phyloP scores from a whole-genome alignment of 2,329 filamentous ascomycete genomes.

The Zarea fungicola region DNA sequence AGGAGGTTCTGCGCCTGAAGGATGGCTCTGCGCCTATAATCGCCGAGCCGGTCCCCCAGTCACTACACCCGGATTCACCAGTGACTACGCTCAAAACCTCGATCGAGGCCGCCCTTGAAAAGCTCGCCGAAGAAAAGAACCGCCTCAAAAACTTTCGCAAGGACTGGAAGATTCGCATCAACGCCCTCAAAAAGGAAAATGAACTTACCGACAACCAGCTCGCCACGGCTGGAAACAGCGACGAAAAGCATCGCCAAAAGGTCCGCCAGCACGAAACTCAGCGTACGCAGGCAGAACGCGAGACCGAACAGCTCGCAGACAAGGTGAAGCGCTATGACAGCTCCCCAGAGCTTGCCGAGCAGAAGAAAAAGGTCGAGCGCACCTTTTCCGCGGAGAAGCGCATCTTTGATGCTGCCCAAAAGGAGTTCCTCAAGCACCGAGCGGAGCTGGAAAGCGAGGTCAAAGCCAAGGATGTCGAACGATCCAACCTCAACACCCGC shows the following conservation, averaged over 20 bases:
- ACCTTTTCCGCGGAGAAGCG: conserved; percentile 51
- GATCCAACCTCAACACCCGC: conserved; percentile 58
- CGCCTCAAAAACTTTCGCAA: conserved; percentile 66
- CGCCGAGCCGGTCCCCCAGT: conserved; percentile 49
- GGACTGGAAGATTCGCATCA: conserved; percentile 67
- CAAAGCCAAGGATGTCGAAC: conserved; percentile 59
- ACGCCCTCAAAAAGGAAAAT: conserved; percentile 66
- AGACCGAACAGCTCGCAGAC: conserved; percentile 50
- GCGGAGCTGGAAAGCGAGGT: conserved; percentile 57
- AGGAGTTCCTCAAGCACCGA: conserved; percentile 54
- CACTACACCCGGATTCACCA: conserved; percentile 68
- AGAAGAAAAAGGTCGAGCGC: conserved; percentile 51
- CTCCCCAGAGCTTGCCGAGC: conserved; percentile 56
- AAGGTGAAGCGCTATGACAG: conserved; percentile 58
- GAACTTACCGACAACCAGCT: conserved; percentile 63
- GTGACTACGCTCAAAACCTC: conserved; percentile 72
- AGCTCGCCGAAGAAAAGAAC: conserved; percentile 63
- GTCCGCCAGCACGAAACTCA: conserved; percentile 70
- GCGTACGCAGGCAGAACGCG: conserved; percentile 59
- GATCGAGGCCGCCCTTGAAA: conserved; percentile 65
- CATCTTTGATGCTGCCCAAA: conserved; percentile 54
- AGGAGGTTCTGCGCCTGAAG: conserved; percentile 35
- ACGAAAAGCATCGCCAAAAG: conserved; percentile 71
- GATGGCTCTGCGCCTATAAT: conserved; percentile 25
- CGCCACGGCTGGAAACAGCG: conserved; percentile 63